Conservation (phyloP, 2,329 filamentous ascomycete genomes). For the Xylaria sp. region DNA sequence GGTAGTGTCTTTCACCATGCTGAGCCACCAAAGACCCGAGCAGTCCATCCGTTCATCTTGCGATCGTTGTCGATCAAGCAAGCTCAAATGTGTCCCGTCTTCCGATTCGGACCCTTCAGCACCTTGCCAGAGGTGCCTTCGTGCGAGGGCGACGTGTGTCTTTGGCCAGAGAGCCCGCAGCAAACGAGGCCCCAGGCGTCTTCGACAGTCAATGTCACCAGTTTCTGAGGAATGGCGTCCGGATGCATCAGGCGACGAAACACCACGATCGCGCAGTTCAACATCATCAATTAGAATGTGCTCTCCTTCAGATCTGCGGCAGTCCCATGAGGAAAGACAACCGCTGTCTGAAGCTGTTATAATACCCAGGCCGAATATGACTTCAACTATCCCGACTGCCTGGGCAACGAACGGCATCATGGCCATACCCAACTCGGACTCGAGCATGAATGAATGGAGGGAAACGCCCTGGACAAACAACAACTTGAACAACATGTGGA, state of each 20-base stretch:
- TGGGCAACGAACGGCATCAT: neutral
- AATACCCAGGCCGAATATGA: neutral
- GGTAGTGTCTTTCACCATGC: neutral
- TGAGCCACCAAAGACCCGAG: neutral
- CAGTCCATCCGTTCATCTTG: constrained; percentile 7
- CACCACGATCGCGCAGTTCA: neutral
- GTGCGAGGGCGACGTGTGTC: neutral
- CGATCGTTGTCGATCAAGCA: constrained; percentile 8
- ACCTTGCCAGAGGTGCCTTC: constrained; percentile 2
- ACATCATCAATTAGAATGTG: neutral
- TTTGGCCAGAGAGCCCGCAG: neutral
- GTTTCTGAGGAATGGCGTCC: neutral
- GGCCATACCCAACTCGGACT: neutral
- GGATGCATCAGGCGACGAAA: neutral
- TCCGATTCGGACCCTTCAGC: neutral
- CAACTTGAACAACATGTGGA: neutral
- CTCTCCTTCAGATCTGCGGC: neutral
- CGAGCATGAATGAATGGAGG: neutral
- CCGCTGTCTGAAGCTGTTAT: neutral
- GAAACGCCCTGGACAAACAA: neutral
- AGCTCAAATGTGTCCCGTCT: constrained; percentile 2
- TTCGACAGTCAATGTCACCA: neutral
- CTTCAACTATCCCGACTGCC: neutral
- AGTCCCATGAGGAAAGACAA: neutral
- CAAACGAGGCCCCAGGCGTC: neutral